A percentile compares a stretch with the other conserved stretches of the same genome.
These are phyloP conservation scores for Triticum urartu DNA, from an alignment of 176 grass and related monocot species.

Conservation along the genomic window DNA sequence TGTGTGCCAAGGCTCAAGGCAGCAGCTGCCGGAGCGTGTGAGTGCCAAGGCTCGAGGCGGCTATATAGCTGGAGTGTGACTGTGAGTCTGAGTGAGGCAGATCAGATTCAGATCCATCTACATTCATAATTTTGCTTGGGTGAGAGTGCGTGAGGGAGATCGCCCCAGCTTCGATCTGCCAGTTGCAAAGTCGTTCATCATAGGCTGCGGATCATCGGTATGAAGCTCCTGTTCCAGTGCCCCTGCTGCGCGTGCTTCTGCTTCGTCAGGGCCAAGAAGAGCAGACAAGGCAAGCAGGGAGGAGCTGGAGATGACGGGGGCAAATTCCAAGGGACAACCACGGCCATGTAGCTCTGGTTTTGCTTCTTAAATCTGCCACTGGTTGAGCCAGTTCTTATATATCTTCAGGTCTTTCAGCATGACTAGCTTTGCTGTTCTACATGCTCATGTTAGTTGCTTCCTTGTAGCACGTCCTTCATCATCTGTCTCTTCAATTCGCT, in stretches of 20 bases:
- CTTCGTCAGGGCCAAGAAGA: constrained; percentile 57
- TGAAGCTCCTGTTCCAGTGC: constrained; percentile 71
- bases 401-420: background rate
- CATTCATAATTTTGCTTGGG: background rate
- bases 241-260: constrained; percentile 84
- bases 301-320: background rate
- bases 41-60: background rate
- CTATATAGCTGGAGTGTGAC: background rate
- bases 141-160: background rate
- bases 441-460: background rate
- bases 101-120: background rate
- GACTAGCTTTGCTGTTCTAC: background rate
- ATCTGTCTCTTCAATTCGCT: background rate
- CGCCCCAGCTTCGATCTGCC: background rate
- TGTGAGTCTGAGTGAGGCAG: background rate
- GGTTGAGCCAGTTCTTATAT: background rate
- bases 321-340: constrained; percentile 32
- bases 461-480: background rate
- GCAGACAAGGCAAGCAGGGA: constrained; percentile 19
- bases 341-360: background rate
- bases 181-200: background rate
- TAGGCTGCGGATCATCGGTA: background rate
- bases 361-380: background rate
- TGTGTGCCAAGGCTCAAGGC: background rate
- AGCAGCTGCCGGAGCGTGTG: background rate